Conservation (phyloP, 2,329 filamentous ascomycete genomes). For the Penicillium rolfsii region DNA sequence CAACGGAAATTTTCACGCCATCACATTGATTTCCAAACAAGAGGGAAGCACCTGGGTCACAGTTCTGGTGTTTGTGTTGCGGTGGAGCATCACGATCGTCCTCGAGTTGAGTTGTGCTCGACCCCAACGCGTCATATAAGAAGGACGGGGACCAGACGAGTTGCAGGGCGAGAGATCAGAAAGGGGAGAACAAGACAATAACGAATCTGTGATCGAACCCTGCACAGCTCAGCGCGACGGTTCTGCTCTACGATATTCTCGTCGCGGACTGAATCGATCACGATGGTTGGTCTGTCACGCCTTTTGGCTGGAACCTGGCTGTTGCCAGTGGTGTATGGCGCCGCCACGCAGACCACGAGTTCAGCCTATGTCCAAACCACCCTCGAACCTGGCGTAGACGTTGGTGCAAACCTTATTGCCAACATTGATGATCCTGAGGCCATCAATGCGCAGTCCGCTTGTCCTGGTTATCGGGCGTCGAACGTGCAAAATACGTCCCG, state of each 20-base stretch:
- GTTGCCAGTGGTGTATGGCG: constrained; percentile 30
- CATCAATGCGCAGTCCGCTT: constrained; percentile 65
- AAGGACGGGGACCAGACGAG: constrained; percentile 5
- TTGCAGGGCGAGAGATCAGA: not conserved
- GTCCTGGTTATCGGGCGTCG: constrained; percentile 62
- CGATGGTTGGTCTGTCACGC: constrained; percentile 31
- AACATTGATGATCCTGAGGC: constrained; percentile 68
- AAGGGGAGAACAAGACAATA: no score
- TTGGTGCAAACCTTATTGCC: constrained; percentile 57
- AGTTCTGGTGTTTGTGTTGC: constrained; percentile 2
- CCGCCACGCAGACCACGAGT: constrained; percentile 24
- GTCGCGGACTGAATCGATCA: constrained; percentile 7
- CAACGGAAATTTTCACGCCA: constrained; percentile 23
- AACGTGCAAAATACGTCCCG: constrained; percentile 50
- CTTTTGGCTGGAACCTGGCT: constrained; percentile 33
- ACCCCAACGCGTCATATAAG: constrained; percentile 19
- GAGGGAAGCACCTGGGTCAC: not conserved
- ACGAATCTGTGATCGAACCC: not conserved
- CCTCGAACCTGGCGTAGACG: constrained; percentile 51
- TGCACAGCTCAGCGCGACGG: not conserved
- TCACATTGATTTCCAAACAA: constrained; percentile 7
- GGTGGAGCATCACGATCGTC: constrained; percentile 4
- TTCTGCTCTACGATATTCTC: constrained; percentile 4
- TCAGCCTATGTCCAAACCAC: constrained; percentile 47
- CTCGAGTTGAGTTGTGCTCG: constrained; percentile 1